Evolutionary conservation across 305 asterid genomes (phyloP), one percentile per base, ranked within the genome.

Genomic region (Fraxinus sp.): DNA sequence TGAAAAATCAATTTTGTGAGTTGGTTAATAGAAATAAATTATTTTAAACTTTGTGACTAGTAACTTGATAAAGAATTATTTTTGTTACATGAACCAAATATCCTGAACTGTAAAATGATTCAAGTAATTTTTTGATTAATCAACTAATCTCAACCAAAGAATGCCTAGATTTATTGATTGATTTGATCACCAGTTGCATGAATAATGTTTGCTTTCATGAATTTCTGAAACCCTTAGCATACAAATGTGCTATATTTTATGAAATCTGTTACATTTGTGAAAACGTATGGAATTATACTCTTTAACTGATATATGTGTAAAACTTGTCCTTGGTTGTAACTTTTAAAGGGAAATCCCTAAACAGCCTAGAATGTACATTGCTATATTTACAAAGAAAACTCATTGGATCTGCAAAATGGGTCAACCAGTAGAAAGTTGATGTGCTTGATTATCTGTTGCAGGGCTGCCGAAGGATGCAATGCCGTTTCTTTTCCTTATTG

Each of bases 401-500:
- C 39, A 28, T 49, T 85, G 80, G 37, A 64, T 77, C 68, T 71
- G 66, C 64, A 5, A 24, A 32, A 81, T 24, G 77, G 41, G 32
- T 22, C 71, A 24, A 55, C 57, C 14, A 49, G 77, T 4, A 11
- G 22, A 70, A 28, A 70, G 41, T 22, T 77, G 68, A 33, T 46
- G 41, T 26, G 13, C 36, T 24, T 7, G 22, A 46, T 24, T 26
- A 46, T 46, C 14, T 46, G 33, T 46, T 77, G 59, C 66, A 32
- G 80, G 80, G 80, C 36, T 75, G 35, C 52, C 57, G 41, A 28
- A 76, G 52, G 26, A 72, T 41, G 52, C 18, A 79, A n/a, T 75
- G 77, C 70, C 43, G 49, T 77, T 80, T 59, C 46, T 41, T 70
- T 16, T 79, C 35, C 72, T 68, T 80, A 26, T 86, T 85, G 30